Evolutionary conservation across 2,329 filamentous ascomycete genomes (phyloP), one percentile per base, ranked within the genome.

Genomic region (Pseudocercospora crystallina): DNA sequence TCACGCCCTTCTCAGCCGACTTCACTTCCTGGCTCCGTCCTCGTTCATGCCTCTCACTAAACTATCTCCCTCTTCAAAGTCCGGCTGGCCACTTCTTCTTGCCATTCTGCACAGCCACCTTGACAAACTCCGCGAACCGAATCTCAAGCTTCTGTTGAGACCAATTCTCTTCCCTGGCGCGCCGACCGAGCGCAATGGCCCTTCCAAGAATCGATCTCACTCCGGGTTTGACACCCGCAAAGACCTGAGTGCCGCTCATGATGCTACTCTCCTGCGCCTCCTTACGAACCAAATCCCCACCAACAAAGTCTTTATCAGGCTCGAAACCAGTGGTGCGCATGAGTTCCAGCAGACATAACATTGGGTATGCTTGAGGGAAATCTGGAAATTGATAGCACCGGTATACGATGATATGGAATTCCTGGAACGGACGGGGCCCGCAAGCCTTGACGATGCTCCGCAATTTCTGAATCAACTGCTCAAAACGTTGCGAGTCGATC

Each of bases 91-190:
- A 43, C n/a, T 34, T 26, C 14, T 40, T 39, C 38, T 36, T 40
- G 8, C 15, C n/a, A 5, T 35, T n/a, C 31, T 32, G 33, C 20
- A 8, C 38, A 11, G 41, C 47, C 10, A 48, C 35, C 41, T 45
- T 46, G 10, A 55, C 49, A 32, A 56, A 47, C 7, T 38, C 37
- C 12, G 30, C 29, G 40, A 57, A 51, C 2, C 43, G 42, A 12
- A 17, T 26, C 32, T 26, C 40, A 8, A 57, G 40, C 40, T 54
- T 46, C 14, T 35, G 36, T 14, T 39, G 12, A 13, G 43, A 43
- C 54, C 54, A 54, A 2, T 31, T 34, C 45, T 57, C 51, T 17
- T 51, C 35, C 26, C 54, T 46, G 3, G 54, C 54, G 14, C 54
- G 43, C 14, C 44, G 32, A 5, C 43, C 43, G 5, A 57, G n/a